A percentile compares a stretch with the other conserved stretches of the same genome.
These are phyloP conservation scores for Candida cerambycidarum DNA, from an alignment of 805 yeast genomes.

Conservation along the genomic window DNA sequence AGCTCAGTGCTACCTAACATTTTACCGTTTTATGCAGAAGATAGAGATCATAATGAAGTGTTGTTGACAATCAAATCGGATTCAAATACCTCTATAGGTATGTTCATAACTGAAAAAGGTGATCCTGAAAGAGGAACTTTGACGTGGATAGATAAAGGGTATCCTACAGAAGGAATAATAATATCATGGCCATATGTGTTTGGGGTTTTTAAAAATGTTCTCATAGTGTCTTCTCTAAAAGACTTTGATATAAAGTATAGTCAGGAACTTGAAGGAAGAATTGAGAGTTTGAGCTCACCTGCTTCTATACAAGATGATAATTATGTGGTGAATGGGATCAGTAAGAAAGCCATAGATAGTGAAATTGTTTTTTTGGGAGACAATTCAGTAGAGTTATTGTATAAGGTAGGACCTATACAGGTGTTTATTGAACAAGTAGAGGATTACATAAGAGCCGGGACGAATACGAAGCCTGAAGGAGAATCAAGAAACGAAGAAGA, in stretches of 20 bases:
- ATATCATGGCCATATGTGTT: slow-evolving; percentile 39
- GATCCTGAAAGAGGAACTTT: slow-evolving; percentile 44
- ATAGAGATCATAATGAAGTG: slow-evolving; percentile 24
- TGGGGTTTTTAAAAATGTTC: slow-evolving; percentile 27
- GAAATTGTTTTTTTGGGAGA: neutral
- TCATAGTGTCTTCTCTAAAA: slow-evolving; percentile 18
- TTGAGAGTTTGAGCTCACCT: slow-evolving; percentile 2
- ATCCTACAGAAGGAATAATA: slow-evolving; percentile 33
- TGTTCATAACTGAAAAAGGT: slow-evolving; percentile 39
- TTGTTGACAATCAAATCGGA: slow-evolving; percentile 37
- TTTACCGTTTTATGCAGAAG: slow-evolving; percentile 21
- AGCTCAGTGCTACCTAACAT: slow-evolving; percentile 22
- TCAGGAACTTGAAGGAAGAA: slow-evolving; percentile 6
- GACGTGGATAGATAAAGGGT: slow-evolving; percentile 36
- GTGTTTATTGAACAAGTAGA: slow-evolving; percentile 8
- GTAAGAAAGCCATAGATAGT: slow-evolving; percentile 4
- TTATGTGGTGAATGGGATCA: slow-evolving; percentile 9
- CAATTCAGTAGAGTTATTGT: neutral
- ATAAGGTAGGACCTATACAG: slow-evolving; percentile 2
- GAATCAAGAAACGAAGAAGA: too few species aligned
- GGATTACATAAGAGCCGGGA: slow-evolving; percentile 2
- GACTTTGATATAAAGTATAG: slow-evolving; percentile 19
- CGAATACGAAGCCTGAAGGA: neutral
- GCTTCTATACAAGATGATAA: slow-evolving; percentile 9
- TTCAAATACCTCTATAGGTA: slow-evolving; percentile 33